Evolutionary conservation across 305 asterid species (phyloP).

Genomic region (Solanum aculeatissimum): DNA sequence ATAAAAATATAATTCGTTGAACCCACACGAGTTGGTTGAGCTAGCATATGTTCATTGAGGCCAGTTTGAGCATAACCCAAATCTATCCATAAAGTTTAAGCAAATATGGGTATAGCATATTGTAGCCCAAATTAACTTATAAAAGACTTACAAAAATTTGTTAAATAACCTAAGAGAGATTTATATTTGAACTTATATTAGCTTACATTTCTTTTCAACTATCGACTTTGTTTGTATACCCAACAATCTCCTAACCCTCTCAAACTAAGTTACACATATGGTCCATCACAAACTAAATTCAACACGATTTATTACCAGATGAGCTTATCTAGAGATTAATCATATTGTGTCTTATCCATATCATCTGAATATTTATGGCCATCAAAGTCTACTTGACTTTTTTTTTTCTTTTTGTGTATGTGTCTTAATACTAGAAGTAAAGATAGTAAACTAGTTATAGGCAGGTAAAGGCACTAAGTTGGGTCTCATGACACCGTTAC

Average conservation of each 20-base stretch:
- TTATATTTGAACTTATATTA: not conserved
- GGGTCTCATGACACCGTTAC: not conserved
- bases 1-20: not conserved
- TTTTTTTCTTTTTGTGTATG: not conserved
- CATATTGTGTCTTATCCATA: not conserved
- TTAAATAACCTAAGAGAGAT: not conserved
- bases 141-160: not conserved
- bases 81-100: not conserved
- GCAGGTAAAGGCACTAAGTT: not conserved
- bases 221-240: not conserved
- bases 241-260: not conserved
- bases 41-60: not conserved
- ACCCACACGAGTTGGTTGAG: not conserved
- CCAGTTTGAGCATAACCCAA: not conserved
- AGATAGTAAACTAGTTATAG: not conserved
- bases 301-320: not conserved
- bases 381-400: too few species aligned
- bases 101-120: not conserved
- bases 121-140: not conserved
- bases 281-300: not conserved
- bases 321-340: not conserved
- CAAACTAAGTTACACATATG: not conserved
- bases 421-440: not conserved
- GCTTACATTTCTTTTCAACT: not conserved
- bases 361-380: not conserved